phyloP scores from a whole-genome alignment of 192 early-diverging fungal genomes.

The Rhizophagus sp. region DNA sequence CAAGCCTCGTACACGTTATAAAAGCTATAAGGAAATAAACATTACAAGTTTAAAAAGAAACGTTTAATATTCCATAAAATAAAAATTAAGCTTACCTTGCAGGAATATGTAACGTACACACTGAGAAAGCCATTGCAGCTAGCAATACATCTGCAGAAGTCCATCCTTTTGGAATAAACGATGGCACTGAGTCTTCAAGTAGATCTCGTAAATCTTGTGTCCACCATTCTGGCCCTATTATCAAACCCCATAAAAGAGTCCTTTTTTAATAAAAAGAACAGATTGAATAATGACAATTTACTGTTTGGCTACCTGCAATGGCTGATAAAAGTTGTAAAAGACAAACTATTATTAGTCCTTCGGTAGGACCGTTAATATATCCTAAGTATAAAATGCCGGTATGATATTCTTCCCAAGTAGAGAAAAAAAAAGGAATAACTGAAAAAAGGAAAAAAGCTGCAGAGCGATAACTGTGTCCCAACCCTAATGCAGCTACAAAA shows the following conservation, averaged over 20 bases:
- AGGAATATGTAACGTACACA: conserved; percentile 57
- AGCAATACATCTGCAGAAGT: conserved; percentile 46
- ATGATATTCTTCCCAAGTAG: conserved; percentile 91
- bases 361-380: conserved; percentile 83
- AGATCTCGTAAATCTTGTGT: conserved; percentile 22
- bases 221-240: conserved; percentile 42
- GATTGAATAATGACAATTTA: neutral
- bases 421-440: conserved; percentile 78
- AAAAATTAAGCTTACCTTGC: conserved; percentile 42
- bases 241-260: neutral
- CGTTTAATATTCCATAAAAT: neutral
- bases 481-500: conserved; percentile 70
- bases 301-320: conserved; percentile 50
- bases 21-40: conserved; percentile 32
- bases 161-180: conserved; percentile 41
- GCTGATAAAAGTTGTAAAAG: conserved; percentile 69
- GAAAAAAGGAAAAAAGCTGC: conserved; percentile 63
- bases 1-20: conserved; percentile 51
- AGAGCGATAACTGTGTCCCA: conserved; percentile 70
- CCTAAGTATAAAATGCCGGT: conserved; percentile 84
- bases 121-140: conserved; percentile 42
- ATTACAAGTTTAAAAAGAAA: neutral
- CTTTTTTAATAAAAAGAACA: neutral
- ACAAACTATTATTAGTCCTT: conserved; percentile 74
- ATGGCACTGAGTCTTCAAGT: neutral